Evolutionary conservation across 164 flowering plant genomes (phyloP).

Genomic region (Macadamia tetraphylla): DNA sequence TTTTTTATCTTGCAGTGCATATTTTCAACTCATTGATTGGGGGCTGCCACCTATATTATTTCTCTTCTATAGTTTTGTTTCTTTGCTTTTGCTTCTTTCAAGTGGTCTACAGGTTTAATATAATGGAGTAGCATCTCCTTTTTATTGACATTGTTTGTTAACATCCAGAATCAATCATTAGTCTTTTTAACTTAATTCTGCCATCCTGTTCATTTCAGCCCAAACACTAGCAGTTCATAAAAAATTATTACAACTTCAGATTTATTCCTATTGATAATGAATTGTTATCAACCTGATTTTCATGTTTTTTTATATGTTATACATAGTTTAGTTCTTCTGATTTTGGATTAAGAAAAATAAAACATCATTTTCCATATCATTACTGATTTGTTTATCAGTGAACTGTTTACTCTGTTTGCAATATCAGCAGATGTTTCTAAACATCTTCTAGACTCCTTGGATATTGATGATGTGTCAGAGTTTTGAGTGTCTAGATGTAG

Average conservation of each 20-base stretch:
- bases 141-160: neutral
- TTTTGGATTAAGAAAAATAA: too few species aligned
- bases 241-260: too few species aligned
- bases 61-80: neutral
- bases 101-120: neutral
- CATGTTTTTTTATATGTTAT: neutral
- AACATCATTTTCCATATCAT: too few species aligned
- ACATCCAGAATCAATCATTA: neutral
- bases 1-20: neutral
- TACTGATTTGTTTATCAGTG: neutral
- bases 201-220: too few species aligned
- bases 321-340: too few species aligned
- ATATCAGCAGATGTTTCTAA: conserved; percentile 22
- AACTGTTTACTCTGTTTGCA: conserved; percentile 10
- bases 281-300: too few species aligned
- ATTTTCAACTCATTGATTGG: neutral
- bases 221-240: too few species aligned
- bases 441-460: conserved; percentile 41
- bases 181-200: too few species aligned
- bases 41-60: neutral
- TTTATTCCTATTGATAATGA: too few species aligned
- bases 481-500: conserved; percentile 16
- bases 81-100: neutral
- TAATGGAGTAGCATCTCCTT: neutral
- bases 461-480: conserved; percentile 39